Percentiles rank a stretch among this genome's conserved stretches.
phyloP scores from a whole-genome alignment of 2,329 filamentous ascomycete genomes.

The Neurospora sp. region DNA sequence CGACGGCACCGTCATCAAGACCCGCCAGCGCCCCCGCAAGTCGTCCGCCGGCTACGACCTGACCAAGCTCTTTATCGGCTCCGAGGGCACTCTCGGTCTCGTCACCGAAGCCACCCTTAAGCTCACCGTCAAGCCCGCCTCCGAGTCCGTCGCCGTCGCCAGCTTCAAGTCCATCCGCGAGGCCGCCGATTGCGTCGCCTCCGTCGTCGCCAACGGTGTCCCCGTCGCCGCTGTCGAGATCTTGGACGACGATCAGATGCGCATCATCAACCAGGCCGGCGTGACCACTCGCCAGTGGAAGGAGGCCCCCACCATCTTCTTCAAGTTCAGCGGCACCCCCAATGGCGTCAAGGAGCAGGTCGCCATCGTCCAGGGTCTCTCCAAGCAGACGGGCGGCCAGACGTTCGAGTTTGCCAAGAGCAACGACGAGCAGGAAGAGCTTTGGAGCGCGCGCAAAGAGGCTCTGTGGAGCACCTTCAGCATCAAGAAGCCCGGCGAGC shows the following conservation, averaged over 20 bases:
- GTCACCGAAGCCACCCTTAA: slow-evolving; percentile 88
- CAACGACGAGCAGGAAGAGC: slow-evolving; percentile 59
- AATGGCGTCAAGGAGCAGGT: slow-evolving; percentile 71
- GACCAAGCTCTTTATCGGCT: slow-evolving; percentile 80
- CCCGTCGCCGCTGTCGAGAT: slow-evolving; percentile 89
- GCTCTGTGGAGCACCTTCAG: slow-evolving; percentile 74
- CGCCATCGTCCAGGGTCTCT: slow-evolving; percentile 52
- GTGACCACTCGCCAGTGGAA: slow-evolving; percentile 58
- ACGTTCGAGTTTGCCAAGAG: slow-evolving; percentile 69
- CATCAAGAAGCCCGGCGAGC: slow-evolving; percentile 52
- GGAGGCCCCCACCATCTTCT: slow-evolving; percentile 68
- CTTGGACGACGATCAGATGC: slow-evolving; percentile 85
- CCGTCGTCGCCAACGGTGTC: slow-evolving; percentile 70
- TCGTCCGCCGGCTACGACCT: slow-evolving; percentile 88
- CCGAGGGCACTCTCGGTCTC: slow-evolving; percentile 82
- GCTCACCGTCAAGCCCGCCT: slow-evolving; percentile 69
- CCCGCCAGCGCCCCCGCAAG: slow-evolving; percentile 77
- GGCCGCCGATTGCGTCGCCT: slow-evolving; percentile 70
- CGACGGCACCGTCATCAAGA: slow-evolving; percentile 85
- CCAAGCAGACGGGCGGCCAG: slow-evolving; percentile 50
- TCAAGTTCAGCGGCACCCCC: slow-evolving; percentile 70
- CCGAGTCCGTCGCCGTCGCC: slow-evolving; percentile 70
- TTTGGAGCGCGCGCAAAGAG: slow-evolving; percentile 79
- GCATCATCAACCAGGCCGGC: slow-evolving; percentile 54
- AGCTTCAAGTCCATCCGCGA: slow-evolving; percentile 48